Conservation (phyloP, 2,329 filamentous ascomycete genomes). For the Chaetoscypha palmicola region DNA sequence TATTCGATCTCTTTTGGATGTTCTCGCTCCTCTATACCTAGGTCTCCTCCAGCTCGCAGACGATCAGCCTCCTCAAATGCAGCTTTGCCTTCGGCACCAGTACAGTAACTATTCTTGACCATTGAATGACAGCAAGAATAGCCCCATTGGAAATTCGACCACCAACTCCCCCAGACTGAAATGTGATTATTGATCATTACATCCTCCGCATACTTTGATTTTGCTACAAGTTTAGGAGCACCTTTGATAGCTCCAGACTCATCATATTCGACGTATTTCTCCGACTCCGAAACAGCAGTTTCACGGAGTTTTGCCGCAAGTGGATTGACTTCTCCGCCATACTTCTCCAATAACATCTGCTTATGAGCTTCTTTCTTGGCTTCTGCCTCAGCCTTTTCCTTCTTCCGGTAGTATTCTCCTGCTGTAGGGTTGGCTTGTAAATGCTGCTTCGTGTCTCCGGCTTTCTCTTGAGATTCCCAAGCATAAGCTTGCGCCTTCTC, state of each 20-base stretch:
- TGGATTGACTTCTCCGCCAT: conserved; percentile 60
- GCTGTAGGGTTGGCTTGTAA: conserved; percentile 94
- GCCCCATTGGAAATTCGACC: conserved; percentile 91
- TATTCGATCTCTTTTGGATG: conserved; percentile 22
- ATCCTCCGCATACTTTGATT: conserved; percentile 90
- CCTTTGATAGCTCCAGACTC: conserved; percentile 85
- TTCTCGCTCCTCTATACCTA: conserved; percentile 30
- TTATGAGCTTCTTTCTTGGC: conserved; percentile 60
- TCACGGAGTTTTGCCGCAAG: conserved; percentile 57
- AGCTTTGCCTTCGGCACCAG: conserved; percentile 76
- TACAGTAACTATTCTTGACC: conserved; percentile 96
- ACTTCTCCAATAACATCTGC: conserved; percentile 71
- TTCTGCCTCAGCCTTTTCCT: conserved; percentile 67
- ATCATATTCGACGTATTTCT: conserved; percentile 90
- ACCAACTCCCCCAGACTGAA: conserved; percentile 95
- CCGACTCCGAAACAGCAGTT: conserved; percentile 68
- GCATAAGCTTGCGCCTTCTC: conserved; percentile 83
- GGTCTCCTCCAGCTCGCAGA: conserved; percentile 40
- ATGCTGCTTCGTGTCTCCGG: conserved; percentile 73
- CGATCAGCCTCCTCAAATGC: conserved; percentile 73
- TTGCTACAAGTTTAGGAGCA: conserved; percentile 65
- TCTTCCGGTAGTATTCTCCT: conserved; percentile 76
- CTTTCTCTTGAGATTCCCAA: conserved; percentile 88
- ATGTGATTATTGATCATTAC: conserved; percentile 85
- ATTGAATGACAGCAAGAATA: conserved; percentile 92